phyloP scores from a whole-genome alignment of 2,329 filamentous ascomycete genomes.

The Colletotrichum sp. region DNA sequence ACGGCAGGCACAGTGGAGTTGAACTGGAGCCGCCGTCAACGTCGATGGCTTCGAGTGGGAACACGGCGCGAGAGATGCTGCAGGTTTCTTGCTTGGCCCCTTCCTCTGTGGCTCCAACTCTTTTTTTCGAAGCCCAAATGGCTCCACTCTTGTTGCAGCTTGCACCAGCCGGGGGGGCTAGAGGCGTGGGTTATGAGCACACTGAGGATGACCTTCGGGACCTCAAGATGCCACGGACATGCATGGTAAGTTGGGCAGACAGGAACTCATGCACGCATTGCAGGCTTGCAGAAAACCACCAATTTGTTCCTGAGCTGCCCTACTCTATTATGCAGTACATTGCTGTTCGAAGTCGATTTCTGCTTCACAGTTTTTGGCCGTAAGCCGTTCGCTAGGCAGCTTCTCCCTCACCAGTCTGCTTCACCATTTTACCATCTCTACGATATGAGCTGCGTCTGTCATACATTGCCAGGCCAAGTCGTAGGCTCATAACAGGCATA shows the following conservation, averaged over 20 bases:
- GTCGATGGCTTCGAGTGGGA: conserved; percentile 1
- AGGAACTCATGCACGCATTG: not conserved
- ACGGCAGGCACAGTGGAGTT: not conserved
- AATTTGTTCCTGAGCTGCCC: not conserved
- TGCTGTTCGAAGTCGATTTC: not conserved
- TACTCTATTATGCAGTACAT: not conserved
- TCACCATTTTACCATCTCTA: not conserved
- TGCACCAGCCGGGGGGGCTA: not conserved
- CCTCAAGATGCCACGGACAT: not conserved
- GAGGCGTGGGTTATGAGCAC: not conserved
- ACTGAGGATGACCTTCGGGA: not conserved
- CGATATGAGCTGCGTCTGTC: not conserved
- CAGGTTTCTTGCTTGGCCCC: not conserved
- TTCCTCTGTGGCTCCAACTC: not conserved
- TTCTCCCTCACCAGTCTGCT: not conserved
- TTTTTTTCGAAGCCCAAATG: not conserved
- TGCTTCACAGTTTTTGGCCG: not conserved
- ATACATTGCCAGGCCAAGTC: not conserved
- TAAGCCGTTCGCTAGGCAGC: not conserved
- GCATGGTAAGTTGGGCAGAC: not conserved
- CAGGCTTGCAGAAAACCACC: not conserved
- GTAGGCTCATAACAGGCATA: not conserved
- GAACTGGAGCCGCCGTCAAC: conserved; percentile 6
- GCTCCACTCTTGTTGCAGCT: not conserved
- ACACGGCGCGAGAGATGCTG: conserved; percentile 2